A percentile compares a stretch with the other conserved stretches of the same genome.
phyloP scores from a whole-genome alignment of 2,329 filamentous ascomycete genomes.

The Fusarium denticulatum region DNA sequence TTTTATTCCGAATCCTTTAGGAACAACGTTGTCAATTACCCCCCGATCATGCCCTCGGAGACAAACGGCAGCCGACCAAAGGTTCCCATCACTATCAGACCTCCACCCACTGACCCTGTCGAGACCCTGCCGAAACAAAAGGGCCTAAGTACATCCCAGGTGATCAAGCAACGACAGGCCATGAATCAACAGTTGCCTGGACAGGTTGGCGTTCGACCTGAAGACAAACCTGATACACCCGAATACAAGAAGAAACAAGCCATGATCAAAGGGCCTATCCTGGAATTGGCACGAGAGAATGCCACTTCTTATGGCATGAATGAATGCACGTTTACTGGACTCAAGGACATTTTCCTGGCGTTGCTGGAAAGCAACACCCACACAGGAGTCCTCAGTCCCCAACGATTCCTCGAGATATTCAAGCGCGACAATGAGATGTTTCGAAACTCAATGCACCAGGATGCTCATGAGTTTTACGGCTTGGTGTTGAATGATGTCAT shows the following conservation, averaged over 20 bases:
- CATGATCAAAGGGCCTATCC: conserved; percentile 84
- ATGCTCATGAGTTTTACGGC: conserved; percentile 97
- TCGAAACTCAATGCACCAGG: conserved; percentile 95
- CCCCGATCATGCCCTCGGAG: conserved; percentile 75
- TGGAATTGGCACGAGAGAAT: conserved; percentile 87
- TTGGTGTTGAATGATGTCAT: conserved; percentile 96
- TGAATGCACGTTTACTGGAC: conserved; percentile 90
- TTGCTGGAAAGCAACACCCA: conserved; percentile 83
- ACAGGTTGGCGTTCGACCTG: conserved; percentile 71
- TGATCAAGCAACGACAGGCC: conserved; percentile 65
- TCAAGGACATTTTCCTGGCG: conserved; percentile 96
- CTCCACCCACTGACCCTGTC: conserved; percentile 60
- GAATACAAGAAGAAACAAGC: conserved; percentile 99
- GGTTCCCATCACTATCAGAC: conserved; percentile 70
- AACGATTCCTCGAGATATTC: conserved; percentile 92
- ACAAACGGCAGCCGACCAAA: conserved; percentile 68
- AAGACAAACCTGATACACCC: conserved; percentile 93
- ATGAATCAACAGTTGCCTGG: conserved; percentile 65
- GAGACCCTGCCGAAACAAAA: conserved; percentile 57
- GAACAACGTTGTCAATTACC: conserved; percentile 93
- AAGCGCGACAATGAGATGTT: conserved; percentile 98
- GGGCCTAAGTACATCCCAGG: conserved; percentile 64
- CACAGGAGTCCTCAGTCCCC: conserved; percentile 90
- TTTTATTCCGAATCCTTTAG: conserved; percentile 96
- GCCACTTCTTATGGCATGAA: conserved; percentile 87